Evolutionary conservation across 768 basidiomycete species (phyloP).

Genomic region (Lyophyllum semitale): DNA sequence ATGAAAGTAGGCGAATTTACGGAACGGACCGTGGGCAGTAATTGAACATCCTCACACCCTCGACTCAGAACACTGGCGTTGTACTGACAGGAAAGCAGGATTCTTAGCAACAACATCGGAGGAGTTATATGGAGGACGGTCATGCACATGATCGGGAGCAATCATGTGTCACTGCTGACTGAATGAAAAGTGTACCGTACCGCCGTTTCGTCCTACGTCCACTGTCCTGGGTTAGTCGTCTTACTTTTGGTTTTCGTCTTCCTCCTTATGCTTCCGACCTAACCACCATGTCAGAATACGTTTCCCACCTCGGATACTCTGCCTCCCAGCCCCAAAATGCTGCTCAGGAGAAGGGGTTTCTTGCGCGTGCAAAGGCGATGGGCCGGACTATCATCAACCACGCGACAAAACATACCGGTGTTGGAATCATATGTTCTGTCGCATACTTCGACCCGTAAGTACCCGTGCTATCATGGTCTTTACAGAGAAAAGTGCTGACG

Average conservation of each 20-base stretch:
- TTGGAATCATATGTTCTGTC: constrained; percentile 85
- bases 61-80: constrained; percentile 3
- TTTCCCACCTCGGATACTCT: constrained; percentile 6
- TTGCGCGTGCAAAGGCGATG: constrained; percentile 30
- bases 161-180: constrained; percentile 17
- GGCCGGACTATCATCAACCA: constrained; percentile 45
- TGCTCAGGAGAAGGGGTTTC: constrained; percentile 4
- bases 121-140: background rate
- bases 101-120: background rate
- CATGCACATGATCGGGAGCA: constrained; percentile 10
- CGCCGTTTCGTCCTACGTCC: constrained; percentile 39
- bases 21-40: background rate
- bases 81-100: background rate
- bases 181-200: constrained; percentile 34
- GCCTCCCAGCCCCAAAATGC: background rate
- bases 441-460: constrained; percentile 88
- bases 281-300: constrained; percentile 28
- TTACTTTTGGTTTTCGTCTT: constrained; percentile 26
- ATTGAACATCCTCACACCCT: background rate
- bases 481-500: background rate
- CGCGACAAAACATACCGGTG: constrained; percentile 67
- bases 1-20: constrained; percentile 1
- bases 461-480: background rate
- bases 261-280: constrained; percentile 24
- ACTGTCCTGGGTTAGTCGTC: constrained; percentile 40